phyloP scores from a whole-genome alignment of 305 asterid species.

The Fraxinus ornus region DNA sequence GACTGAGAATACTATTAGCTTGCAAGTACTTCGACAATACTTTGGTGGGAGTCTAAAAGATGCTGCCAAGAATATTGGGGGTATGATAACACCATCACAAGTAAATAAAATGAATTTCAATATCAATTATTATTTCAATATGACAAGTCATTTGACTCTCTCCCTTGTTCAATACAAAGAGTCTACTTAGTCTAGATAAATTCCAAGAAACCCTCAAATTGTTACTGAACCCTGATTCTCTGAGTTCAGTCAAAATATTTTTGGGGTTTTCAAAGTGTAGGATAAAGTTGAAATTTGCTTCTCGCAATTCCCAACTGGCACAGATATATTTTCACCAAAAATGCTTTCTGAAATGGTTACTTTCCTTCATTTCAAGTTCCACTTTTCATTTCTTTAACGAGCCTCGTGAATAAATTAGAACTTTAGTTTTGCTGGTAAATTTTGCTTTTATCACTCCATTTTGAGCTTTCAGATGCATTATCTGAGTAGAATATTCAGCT shows the following conservation, averaged over 20 bases:
- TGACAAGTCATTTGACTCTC: background rate
- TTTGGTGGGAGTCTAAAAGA: background rate
- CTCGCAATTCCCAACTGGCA: background rate
- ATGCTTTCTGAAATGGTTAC: background rate
- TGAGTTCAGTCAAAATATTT: background rate
- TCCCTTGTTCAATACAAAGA: background rate
- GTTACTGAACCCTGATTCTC: background rate
- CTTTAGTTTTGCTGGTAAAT: background rate
- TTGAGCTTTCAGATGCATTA: background rate
- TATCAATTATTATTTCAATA: too few relatives aligned
- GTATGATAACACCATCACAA: background rate
- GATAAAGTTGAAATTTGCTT: background rate
- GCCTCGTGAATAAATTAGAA: background rate
- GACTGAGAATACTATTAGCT: background rate
- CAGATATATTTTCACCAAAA: background rate
- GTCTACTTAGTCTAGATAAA: background rate
- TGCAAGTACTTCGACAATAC: background rate
- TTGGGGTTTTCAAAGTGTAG: background rate
- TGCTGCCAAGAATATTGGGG: background rate
- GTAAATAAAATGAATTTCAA: background rate
- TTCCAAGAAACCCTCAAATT: background rate
- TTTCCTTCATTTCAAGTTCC: background rate
- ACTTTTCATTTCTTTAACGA: background rate
- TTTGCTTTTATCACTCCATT: background rate
- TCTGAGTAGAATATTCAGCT: background rate